These are phyloP conservation scores for Parathielavia appendiculata DNA, from an alignment of 495 filamentous ascomycete genomes.

Conservation along the genomic window DNA sequence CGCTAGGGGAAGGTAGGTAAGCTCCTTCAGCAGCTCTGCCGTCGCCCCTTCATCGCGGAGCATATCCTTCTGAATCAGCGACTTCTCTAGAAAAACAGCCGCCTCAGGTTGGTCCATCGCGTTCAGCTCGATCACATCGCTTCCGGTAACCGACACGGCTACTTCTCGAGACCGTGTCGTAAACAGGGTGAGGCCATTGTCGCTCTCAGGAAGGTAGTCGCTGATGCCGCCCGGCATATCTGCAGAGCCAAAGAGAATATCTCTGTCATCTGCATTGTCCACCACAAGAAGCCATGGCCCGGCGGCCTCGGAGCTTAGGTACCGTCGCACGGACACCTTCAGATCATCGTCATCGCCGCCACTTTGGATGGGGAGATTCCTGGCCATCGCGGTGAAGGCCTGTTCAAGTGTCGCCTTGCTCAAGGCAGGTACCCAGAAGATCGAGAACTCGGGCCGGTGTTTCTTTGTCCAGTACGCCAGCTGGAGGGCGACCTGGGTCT, in stretches of 20 bases:
- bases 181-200: conserved; percentile 30
- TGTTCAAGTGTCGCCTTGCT: background rate
- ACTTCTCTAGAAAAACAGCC: conserved; percentile 15
- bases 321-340: conserved; percentile 14
- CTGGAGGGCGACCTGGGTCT: background rate
- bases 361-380: background rate
- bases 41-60: background rate
- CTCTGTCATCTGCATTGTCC: conserved; percentile 1
- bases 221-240: too few species aligned
- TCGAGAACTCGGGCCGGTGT: background rate
- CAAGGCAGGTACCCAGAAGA: background rate
- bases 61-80: conserved; percentile 18
- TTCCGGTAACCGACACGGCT: conserved; percentile 22
- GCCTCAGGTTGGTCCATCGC: conserved; percentile 29
- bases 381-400: too few species aligned
- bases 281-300: conserved; percentile 6
- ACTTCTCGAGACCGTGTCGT: conserved; percentile 33
- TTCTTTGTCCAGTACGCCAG: background rate
- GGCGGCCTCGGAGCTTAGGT: conserved; percentile 1
- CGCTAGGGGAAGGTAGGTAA: conserved; percentile 36
- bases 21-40: conserved; percentile 28
- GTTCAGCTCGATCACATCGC: conserved; percentile 26
- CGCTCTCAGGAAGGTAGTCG: conserved; percentile 21
- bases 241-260: conserved; percentile 6
- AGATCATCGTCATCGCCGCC: background rate